Conservation (phyloP, 2,329 filamentous ascomycete genomes). For the Pezicula radicicola region DNA sequence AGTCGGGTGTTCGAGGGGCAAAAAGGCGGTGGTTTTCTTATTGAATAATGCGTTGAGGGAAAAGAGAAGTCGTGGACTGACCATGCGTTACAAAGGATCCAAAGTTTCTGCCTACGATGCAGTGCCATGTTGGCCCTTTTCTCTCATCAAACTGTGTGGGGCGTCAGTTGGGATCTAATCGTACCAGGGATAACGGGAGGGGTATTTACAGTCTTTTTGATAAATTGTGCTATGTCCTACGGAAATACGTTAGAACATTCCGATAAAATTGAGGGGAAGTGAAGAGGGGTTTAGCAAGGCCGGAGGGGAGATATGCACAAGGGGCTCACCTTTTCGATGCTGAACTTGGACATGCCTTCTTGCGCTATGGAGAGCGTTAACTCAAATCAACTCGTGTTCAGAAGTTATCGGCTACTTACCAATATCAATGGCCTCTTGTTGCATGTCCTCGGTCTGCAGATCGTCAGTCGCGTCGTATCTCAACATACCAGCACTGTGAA, state of each 20-base stretch:
- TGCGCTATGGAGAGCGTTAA: slow-evolving; percentile 49
- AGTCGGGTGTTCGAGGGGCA: neutral
- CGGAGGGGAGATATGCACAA: neutral
- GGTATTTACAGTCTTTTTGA: slow-evolving; percentile 79
- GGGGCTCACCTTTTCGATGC: slow-evolving; percentile 62
- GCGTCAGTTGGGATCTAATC: slow-evolving; percentile 5
- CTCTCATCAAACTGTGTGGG: slow-evolving; percentile 80
- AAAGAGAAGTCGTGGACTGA: slow-evolving; percentile 39
- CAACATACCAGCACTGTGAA: neutral
- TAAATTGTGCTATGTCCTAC: slow-evolving; percentile 91
- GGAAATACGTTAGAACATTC: slow-evolving; percentile 9
- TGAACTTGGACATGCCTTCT: slow-evolving; percentile 69
- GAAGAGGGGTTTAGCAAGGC: neutral
- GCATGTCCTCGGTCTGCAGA: slow-evolving; percentile 92
- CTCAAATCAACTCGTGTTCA: neutral
- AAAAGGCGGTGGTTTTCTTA: neutral
- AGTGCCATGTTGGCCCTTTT: slow-evolving; percentile 98
- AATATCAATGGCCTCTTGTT: slow-evolving; percentile 90
- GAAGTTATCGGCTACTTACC: slow-evolving; percentile 80
- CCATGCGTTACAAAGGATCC: slow-evolving; percentile 98
- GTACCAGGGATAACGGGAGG: neutral
- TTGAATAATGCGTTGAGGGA: neutral
- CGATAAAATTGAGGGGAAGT: slow-evolving; percentile 1
- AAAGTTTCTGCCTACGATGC: slow-evolving; percentile 97
- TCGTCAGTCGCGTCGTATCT: slow-evolving; percentile 12